Evolutionary conservation across 2,329 filamentous ascomycete genomes (phyloP).

Genomic region (Xylariaceae sp.): DNA sequence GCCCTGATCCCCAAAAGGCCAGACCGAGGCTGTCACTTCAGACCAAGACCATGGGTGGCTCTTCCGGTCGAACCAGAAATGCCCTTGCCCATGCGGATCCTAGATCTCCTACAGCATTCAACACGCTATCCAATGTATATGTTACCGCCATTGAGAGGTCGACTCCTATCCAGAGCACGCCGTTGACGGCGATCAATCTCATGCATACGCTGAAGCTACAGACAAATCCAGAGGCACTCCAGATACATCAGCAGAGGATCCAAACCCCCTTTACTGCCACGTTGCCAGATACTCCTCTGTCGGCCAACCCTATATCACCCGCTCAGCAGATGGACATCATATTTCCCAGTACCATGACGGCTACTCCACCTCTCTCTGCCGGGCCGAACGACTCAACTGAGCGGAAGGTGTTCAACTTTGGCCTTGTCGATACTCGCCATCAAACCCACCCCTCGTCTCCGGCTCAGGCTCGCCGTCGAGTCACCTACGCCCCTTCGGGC

Average conservation of each 20-base stretch:
- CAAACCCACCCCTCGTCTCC: constrained; percentile 31
- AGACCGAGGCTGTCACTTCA: constrained; percentile 57
- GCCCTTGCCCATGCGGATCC: constrained; percentile 48
- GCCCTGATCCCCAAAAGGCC: constrained; percentile 35
- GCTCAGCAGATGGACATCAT: constrained; percentile 42
- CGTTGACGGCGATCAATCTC: constrained; percentile 50
- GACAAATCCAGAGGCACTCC: constrained; percentile 33
- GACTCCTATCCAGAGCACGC: constrained; percentile 46
- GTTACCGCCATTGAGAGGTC: constrained; percentile 60
- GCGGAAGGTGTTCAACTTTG: constrained; percentile 47
- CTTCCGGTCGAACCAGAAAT: constrained; percentile 39
- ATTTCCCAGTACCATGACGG: constrained; percentile 57
- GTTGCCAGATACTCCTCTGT: constrained; percentile 54
- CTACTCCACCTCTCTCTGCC: constrained; percentile 58
- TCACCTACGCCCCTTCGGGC: constrained; percentile 32
- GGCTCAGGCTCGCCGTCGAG: constrained; percentile 38
- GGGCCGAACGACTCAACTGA: constrained; percentile 45
- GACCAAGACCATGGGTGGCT: constrained; percentile 45
- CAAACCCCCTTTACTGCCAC: constrained; percentile 46
- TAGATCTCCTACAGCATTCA: constrained; percentile 61
- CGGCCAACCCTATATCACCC: constrained; percentile 50
- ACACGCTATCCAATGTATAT: constrained; percentile 65
- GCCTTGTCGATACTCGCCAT: constrained; percentile 32
- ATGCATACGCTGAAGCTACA: constrained; percentile 38
- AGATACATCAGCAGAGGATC: constrained; percentile 32